Evolutionary conservation across 2,329 filamentous ascomycete genomes (phyloP).

Genomic region (Diaporthe sp.): DNA sequence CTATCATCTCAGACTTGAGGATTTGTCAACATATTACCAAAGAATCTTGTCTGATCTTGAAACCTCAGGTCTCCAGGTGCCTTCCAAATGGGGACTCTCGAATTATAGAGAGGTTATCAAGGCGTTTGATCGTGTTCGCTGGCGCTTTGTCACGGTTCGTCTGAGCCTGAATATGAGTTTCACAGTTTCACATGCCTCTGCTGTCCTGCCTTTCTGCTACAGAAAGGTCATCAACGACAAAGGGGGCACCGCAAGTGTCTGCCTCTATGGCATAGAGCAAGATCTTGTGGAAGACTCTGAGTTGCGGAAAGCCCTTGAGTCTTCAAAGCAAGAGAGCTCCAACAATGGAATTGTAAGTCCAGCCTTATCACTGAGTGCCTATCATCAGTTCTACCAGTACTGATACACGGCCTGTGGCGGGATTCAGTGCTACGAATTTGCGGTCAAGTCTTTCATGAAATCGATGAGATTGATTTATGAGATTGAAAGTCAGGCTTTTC

Average conservation of each 20-base stretch:
- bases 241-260: not conserved
- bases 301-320: no score
- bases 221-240: not conserved
- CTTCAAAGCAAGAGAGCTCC: no score
- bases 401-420: no score
- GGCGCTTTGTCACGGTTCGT: no score
- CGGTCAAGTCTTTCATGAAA: not conserved
- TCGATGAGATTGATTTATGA: no score
- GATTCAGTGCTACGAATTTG: not conserved
- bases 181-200: not conserved
- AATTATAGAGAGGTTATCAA: not conserved
- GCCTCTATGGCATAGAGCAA: not conserved
- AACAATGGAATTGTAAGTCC: no score
- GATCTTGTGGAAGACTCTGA: not conserved
- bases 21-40: rapidly evolving
- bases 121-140: not conserved
- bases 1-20: not conserved
- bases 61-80: not conserved
- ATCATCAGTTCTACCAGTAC: no score
- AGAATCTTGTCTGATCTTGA: not conserved
- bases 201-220: not conserved
- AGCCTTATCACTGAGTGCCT: no score
- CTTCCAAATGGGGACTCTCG: not conserved
- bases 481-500: not conserved
- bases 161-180: not conserved